Base-by-base conservation (phyloP, 2,329 filamentous ascomycete genomes). In the Cordyceps cicadae region DNA sequence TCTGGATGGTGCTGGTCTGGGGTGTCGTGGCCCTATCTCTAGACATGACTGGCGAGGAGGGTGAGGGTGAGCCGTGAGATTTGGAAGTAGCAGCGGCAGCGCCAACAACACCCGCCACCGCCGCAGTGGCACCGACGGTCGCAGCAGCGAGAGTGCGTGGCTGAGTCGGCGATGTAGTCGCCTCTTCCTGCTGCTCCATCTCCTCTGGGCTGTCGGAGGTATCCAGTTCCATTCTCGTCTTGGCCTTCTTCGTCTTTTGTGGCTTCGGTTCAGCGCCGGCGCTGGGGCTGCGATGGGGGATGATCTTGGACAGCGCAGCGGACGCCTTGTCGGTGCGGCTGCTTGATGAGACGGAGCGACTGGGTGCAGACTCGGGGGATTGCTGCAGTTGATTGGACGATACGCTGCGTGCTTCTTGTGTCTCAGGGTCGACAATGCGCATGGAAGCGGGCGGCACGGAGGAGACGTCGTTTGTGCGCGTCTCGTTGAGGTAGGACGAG, bases 141-240 rank as follows among this genome's bases (percentile, higher is more conserved):
- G 69, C 12, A 77, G 73, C 14, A 73, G 71, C 26, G 69, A 37
- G 41, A 62, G 62, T 53, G 34, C 11, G 46, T 5, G 59, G 8
- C 8, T 55, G 53, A 24, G 8, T 51, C 37, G 53, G 19, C 17
- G 54, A 52, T 5, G 54, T 5, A 58, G 51, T 51, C 68, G 6
- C 39, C 15, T 43, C 15, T 6, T 68, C 39, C 9, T 57, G 43
- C 49, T 55, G 43, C 49, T 55, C 51, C 17, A 39, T 21, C 14
- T 49, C 29, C 9, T 79, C 79, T 5, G 82, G 82, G 57, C 81
- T 81, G 63, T 89, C 87, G 51, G 88, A 87, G 64, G 89, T 87
- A 67, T 91, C 88, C 14, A 91, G 77, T 59, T 87, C 85, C 63
- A 87, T 79, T 26, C 87, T 83, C 17, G 82, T 76, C 64, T 84